Conservation (phyloP, 768 basidiomycete genomes). For the Mycena vulgaris region DNA sequence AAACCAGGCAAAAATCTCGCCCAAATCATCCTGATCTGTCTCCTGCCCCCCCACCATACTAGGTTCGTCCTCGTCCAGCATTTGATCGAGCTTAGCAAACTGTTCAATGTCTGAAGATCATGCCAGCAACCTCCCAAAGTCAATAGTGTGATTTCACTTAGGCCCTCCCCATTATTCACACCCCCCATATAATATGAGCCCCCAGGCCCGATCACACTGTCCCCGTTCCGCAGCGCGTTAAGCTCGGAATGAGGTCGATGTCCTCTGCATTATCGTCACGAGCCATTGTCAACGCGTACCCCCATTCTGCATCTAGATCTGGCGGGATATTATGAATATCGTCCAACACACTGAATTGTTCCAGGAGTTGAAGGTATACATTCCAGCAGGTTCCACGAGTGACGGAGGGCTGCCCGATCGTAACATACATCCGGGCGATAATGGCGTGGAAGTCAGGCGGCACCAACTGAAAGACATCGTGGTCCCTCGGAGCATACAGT, state of each 20-base stretch:
- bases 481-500: not conserved
- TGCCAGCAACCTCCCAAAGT: too few relatives aligned
- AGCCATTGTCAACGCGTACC: not conserved
- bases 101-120: too few relatives aligned
- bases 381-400: not conserved
- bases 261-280: not conserved
- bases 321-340: not conserved
- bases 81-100: too few relatives aligned
- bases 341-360: not conserved
- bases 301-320: not conserved
- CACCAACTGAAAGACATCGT: conserved; percentile 1
- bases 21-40: too few relatives aligned
- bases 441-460: not conserved
- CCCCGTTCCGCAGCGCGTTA: too few relatives aligned
- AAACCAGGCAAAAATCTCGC: too few relatives aligned
- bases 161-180: too few relatives aligned
- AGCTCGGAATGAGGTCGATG: not conserved
- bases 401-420: not conserved
- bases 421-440: not conserved
- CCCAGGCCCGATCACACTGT: too few relatives aligned
- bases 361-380: not conserved
- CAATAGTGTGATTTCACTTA: too few relatives aligned
- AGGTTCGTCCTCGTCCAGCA: too few relatives aligned
- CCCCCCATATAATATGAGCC: too few relatives aligned
- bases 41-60: too few relatives aligned